Evolutionary conservation across 306 rosid species (phyloP).

Genomic region (Lablab purpureus): DNA sequence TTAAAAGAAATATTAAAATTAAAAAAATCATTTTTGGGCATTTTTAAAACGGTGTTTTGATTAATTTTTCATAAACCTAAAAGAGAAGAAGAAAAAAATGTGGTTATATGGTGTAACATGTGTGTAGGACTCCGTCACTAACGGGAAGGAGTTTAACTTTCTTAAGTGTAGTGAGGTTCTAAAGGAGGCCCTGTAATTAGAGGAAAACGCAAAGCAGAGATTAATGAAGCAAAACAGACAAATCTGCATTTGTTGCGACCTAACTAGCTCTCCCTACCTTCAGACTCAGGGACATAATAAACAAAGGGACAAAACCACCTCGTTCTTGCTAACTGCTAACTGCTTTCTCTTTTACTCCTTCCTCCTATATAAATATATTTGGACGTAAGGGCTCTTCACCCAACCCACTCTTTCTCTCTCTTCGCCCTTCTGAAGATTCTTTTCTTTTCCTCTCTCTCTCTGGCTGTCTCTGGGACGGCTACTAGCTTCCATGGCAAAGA

Average conservation of each 20-base stretch:
- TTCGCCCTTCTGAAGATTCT: no score
- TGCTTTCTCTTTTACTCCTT: not conserved
- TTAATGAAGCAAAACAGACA: not conserved
- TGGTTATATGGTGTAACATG: not conserved
- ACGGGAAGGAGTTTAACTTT: not conserved
- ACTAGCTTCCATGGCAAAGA: constrained; percentile 44
- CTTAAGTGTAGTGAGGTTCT: not conserved
- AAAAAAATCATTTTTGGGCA: no score
- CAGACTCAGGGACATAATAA: not conserved
- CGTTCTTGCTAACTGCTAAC: not conserved
- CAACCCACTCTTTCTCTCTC: not conserved
- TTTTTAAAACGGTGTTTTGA: no score
- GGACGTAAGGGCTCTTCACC: constrained; percentile 38
- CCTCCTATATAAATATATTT: not conserved
- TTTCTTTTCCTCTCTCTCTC: constrained; percentile 7
- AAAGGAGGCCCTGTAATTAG: constrained; percentile 10
- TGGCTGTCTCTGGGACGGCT: not conserved
- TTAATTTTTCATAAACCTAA: no score
- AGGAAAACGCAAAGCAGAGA: not conserved
- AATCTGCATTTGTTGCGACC: not conserved
- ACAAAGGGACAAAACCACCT: not conserved
- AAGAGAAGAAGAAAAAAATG: not conserved
- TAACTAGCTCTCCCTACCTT: not conserved
- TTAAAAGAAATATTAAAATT: no score
- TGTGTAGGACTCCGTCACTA: constrained; percentile 29